Evolutionary conservation across 2,329 filamentous ascomycete genomes (phyloP).

Genomic region (Rhynchosporium secalis): DNA sequence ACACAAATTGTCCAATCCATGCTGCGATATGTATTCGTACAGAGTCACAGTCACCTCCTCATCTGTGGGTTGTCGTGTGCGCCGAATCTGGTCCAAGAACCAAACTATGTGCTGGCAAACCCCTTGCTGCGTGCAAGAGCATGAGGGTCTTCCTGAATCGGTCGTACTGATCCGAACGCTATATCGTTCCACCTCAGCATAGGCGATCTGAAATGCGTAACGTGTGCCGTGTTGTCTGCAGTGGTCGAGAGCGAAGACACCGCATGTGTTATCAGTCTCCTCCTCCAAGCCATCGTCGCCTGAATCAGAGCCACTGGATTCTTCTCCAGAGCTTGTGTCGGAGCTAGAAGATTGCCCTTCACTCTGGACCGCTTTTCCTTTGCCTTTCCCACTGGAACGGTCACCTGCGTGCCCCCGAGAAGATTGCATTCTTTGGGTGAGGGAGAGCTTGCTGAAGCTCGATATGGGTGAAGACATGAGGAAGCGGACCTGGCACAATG

Average conservation of each 20-base stretch:
- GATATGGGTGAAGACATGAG: slow-evolving; percentile 38
- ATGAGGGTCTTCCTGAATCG: slow-evolving; percentile 23
- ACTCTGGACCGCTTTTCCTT: slow-evolving; percentile 23
- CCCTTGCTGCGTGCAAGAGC: slow-evolving; percentile 28
- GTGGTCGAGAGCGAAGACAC: slow-evolving; percentile 32
- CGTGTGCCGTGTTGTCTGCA: slow-evolving; percentile 29
- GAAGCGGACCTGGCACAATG: slow-evolving; percentile 14
- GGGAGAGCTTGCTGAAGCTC: slow-evolving; percentile 37
- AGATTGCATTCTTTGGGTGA: slow-evolving; percentile 35
- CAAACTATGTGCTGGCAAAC: slow-evolving; percentile 33
- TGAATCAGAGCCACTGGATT: slow-evolving; percentile 19
- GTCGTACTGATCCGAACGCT: slow-evolving; percentile 32
- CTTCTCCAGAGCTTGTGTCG: slow-evolving; percentile 20
- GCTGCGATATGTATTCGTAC: slow-evolving; percentile 31
- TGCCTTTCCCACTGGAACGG: slow-evolving; percentile 25
- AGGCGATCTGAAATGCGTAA: slow-evolving; percentile 38
- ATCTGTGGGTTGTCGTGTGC: slow-evolving; percentile 13
- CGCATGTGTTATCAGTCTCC: slow-evolving; percentile 17
- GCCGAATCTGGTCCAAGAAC: slow-evolving; percentile 30
- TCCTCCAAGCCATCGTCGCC: slow-evolving; percentile 21
- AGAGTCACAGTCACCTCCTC: slow-evolving; percentile 14
- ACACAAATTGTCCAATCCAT: slow-evolving; percentile 34
- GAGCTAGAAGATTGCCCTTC: slow-evolving; percentile 11
- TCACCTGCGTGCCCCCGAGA: slow-evolving; percentile 23
- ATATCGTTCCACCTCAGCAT: slow-evolving; percentile 31